Evolutionary conservation across 2,329 filamentous ascomycete species (phyloP).

Genomic region (Coniochaeta sp.): DNA sequence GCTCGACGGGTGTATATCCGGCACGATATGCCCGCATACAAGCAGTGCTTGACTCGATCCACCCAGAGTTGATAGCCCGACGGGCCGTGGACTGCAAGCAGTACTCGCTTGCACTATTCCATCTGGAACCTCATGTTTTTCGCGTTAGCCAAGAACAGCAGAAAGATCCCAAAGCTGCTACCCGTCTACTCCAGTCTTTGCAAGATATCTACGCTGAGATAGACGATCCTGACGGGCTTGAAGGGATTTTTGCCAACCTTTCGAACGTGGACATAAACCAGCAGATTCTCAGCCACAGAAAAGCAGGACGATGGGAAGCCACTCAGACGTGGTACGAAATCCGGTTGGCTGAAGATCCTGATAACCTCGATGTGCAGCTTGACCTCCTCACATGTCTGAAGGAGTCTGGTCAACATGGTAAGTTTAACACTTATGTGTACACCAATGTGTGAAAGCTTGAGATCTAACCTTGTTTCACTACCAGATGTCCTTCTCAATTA

Average conservation of each 20-base stretch:
- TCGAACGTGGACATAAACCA: conserved; percentile 86
- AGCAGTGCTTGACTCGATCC: conserved; percentile 53
- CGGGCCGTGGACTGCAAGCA: conserved; percentile 91
- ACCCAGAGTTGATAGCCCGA: conserved; percentile 65
- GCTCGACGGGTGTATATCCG: conserved; percentile 12
- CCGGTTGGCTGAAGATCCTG: conserved; percentile 70
- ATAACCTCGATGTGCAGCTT: conserved; percentile 69
- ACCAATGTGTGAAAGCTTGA: background rate
- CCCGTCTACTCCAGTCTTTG: conserved; percentile 65
- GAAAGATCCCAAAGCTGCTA: conserved; percentile 42
- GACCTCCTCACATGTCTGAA: conserved; percentile 83
- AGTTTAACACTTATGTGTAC: conserved; percentile 15
- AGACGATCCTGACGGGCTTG: conserved; percentile 92
- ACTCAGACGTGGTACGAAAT: conserved; percentile 98
- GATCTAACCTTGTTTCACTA: background rate
- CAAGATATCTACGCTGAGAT: conserved; percentile 96
- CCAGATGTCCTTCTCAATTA: conserved; percentile 79
- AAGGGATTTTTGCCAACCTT: conserved; percentile 85
- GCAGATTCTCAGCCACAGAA: conserved; percentile 86
- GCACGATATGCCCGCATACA: conserved; percentile 41
- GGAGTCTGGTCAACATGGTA: conserved; percentile 92
- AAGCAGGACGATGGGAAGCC: conserved; percentile 86
- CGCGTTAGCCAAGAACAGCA: conserved; percentile 47
- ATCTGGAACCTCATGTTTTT: conserved; percentile 73
- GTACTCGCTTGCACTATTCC: conserved; percentile 84